These are phyloP conservation scores for Smithsoniella earleae DNA, from an alignment of 163 green algal species.

Conservation along the genomic window DNA sequence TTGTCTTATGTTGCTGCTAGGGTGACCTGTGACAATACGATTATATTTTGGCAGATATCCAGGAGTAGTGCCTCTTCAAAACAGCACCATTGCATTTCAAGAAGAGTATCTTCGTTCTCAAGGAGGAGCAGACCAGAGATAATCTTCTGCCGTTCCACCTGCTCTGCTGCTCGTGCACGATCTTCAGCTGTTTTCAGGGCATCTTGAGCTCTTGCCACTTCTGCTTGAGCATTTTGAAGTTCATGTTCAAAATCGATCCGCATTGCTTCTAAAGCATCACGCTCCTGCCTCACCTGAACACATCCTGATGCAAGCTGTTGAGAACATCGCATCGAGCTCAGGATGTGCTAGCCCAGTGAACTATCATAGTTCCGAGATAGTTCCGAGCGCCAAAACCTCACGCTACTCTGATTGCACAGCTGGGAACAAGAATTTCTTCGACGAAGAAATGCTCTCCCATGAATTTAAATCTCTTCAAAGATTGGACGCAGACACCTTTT, in stretches of 20 bases:
- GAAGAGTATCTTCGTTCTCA: too few species aligned
- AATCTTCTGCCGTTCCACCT: conserved; percentile 26
- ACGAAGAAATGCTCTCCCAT: too few species aligned
- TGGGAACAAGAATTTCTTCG: background rate
- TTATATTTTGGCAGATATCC: too few species aligned
- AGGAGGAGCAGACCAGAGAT: conserved; percentile 18
- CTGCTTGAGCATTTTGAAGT: conserved; percentile 20
- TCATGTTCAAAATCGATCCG: conserved; percentile 21
- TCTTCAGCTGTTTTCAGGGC: conserved; percentile 23
- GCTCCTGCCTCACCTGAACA: conserved; percentile 19
- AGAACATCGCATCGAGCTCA: too few species aligned
- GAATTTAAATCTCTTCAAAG: background rate
- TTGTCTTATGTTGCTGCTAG: too few species aligned
- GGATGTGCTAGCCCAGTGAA: background rate
- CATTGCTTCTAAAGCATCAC: conserved; percentile 20
- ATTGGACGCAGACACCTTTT: conserved; percentile 5
- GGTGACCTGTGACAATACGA: too few species aligned
- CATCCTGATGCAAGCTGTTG: too few species aligned
- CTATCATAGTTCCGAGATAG: too few species aligned
- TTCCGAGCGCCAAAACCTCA: too few species aligned
- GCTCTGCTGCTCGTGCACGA: conserved; percentile 8
- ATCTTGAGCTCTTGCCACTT: conserved; percentile 21
- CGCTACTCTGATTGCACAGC: background rate
- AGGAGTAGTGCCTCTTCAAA: too few species aligned
- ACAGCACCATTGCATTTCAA: too few species aligned